Conservation (phyloP, 148 eudicot species). For the Polygonum aviculare region DNA sequence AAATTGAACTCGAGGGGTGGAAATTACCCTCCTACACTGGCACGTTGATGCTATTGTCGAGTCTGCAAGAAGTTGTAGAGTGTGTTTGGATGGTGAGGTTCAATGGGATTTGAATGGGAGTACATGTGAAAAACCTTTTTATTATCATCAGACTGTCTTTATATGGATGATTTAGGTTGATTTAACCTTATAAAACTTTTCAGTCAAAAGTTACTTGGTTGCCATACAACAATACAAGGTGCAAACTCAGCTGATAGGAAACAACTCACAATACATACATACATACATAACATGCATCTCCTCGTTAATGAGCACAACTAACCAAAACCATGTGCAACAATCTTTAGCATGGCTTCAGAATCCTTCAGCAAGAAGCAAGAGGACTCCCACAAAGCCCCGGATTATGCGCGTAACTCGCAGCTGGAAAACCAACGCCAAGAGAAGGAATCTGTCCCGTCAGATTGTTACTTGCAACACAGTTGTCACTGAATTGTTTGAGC, state of each 20-base stretch:
- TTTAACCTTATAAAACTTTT: too few relatives aligned
- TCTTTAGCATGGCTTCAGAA: neutral
- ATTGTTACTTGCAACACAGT: neutral
- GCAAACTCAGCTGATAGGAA: neutral
- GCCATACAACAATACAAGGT: neutral
- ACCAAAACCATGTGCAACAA: too few relatives aligned
- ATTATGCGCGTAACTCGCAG: neutral
- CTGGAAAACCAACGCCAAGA: constrained; percentile 11
- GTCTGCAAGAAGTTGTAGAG: constrained; percentile 21
- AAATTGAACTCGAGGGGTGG: too few relatives aligned
- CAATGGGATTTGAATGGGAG: too few relatives aligned
- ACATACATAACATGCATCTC: too few relatives aligned
- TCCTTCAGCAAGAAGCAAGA: neutral
- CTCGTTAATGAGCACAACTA: too few relatives aligned
- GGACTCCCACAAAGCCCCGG: neutral
- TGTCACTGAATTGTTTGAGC: neutral
- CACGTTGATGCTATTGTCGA: constrained; percentile 17
- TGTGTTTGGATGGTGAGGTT: too few relatives aligned
- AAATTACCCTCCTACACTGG: neutral
- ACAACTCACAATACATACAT: neutral
- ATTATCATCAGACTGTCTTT: neutral
- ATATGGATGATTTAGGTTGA: neutral
- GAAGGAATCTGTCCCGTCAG: neutral
- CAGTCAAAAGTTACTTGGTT: neutral
- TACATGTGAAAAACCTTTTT: neutral